Conservation (phyloP, 2,329 filamentous ascomycete genomes). For the Penicillium sp. region DNA sequence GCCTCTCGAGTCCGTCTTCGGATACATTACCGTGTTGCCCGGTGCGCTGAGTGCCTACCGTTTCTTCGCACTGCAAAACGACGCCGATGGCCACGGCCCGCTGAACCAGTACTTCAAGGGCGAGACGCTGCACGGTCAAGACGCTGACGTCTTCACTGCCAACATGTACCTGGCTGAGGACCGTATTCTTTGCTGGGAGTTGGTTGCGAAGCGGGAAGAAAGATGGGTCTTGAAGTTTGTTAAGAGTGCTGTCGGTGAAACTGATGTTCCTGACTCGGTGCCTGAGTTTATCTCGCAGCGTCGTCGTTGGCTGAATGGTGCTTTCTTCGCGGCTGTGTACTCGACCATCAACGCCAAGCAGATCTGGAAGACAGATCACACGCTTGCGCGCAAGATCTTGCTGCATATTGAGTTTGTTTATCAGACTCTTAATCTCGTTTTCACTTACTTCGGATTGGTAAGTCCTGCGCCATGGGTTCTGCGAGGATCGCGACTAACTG, state of each 20-base stretch:
- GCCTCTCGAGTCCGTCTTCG: slow-evolving; percentile 93
- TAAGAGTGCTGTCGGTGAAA: slow-evolving; percentile 94
- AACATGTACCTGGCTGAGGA: slow-evolving; percentile 99
- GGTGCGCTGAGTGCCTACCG: slow-evolving; percentile 94
- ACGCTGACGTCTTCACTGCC: slow-evolving; percentile 95
- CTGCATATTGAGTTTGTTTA: slow-evolving; percentile 96
- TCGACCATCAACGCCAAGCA: slow-evolving; percentile 94
- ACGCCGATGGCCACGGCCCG: slow-evolving; percentile 91
- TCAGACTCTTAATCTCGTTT: slow-evolving; percentile 87
- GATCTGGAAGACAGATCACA: slow-evolving; percentile 92
- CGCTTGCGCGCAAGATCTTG: slow-evolving; percentile 82
- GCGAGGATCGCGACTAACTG: slow-evolving; percentile 15
- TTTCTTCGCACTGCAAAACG: slow-evolving; percentile 94
- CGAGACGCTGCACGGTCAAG: slow-evolving; percentile 92
- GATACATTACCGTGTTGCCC: slow-evolving; percentile 95
- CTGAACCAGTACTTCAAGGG: slow-evolving; percentile 99
- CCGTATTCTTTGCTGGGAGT: slow-evolving; percentile 97
- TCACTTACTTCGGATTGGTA: slow-evolving; percentile 92
- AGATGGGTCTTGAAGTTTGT: slow-evolving; percentile 98
- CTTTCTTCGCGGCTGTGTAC: slow-evolving; percentile 98
- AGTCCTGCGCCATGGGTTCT: slow-evolving; percentile 16
- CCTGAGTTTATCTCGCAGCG: slow-evolving; percentile 98
- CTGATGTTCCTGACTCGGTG: slow-evolving; percentile 92
- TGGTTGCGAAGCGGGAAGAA: slow-evolving; percentile 92
- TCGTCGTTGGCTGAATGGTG: slow-evolving; percentile 95